Percentiles rank a stretch among this genome's conserved stretches.
These are phyloP conservation scores for Aspergillus hiratsukae DNA, from an alignment of 2,329 filamentous ascomycete species.

Conservation along the genomic window DNA sequence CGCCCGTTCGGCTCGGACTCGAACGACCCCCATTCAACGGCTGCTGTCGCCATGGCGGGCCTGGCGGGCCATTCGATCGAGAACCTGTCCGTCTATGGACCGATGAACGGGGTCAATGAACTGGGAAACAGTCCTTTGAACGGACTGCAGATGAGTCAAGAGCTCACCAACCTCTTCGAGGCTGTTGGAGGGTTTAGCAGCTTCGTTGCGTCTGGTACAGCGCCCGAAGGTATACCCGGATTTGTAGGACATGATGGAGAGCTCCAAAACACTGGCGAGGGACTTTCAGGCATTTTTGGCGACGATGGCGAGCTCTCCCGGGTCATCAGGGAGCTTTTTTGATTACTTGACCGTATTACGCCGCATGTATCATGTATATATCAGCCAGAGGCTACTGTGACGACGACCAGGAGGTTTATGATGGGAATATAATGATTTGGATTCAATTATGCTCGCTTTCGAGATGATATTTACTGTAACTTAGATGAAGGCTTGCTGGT, in stretches of 20 bases:
- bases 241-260: conserved; percentile 37
- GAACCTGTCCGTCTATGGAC: conserved; percentile 48
- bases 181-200: conserved; percentile 53
- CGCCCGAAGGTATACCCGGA: conserved; percentile 35
- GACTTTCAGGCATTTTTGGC: conserved; percentile 44
- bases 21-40: conserved; percentile 56
- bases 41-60: conserved; percentile 63
- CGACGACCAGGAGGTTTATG: background rate
- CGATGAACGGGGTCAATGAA: conserved; percentile 34
- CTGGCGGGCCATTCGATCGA: conserved; percentile 60
- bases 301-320: conserved; percentile 57
- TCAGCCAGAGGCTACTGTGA: background rate
- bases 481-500: background rate
- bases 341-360: conserved; percentile 8
- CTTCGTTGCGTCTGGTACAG: conserved; percentile 30
- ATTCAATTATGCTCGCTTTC: background rate
- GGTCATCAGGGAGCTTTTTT: conserved; percentile 59
- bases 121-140: conserved; percentile 54
- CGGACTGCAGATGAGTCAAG: conserved; percentile 56
- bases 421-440: background rate
- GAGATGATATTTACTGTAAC: background rate
- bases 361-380: background rate
- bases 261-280: conserved; percentile 41
- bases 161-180: conserved; percentile 61
- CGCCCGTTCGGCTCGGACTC: conserved; percentile 37